A percentile compares a stretch with the other conserved stretches of the same genome.
These are phyloP conservation scores for Stachybotrys elegans DNA, from an alignment of 2,329 filamentous ascomycete species.

Conservation along the genomic window DNA sequence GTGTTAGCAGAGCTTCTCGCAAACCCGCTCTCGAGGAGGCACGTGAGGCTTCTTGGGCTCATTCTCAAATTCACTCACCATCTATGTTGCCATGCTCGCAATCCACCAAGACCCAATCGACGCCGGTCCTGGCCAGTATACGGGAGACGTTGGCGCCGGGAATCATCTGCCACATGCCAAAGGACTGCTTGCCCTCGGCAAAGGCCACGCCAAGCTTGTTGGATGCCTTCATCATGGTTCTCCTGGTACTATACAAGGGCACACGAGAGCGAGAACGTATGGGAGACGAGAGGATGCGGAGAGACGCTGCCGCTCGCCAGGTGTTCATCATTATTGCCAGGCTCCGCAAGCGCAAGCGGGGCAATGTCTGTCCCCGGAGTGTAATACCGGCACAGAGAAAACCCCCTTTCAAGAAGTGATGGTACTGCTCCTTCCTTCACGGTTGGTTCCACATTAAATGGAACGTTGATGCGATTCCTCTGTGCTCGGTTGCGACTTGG, in stretches of 20 bases:
- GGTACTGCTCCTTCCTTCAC: no score
- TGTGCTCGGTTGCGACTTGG: no score
- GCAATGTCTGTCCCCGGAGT: no score
- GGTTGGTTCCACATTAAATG: no score
- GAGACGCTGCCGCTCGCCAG: neutral
- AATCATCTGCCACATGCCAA: constrained; percentile 61
- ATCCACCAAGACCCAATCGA: constrained; percentile 62
- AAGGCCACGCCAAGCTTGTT: constrained; percentile 48
- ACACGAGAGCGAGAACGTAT: neutral
- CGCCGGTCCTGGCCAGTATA: constrained; percentile 53
- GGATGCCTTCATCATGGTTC: constrained; percentile 33
- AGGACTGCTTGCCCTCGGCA: constrained; percentile 39
- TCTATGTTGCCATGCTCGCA: constrained; percentile 50
- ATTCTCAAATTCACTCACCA: constrained; percentile 22
- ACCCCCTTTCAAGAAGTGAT: no score
- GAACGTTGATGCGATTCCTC: no score
- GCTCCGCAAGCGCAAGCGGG: no score
- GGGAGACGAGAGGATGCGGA: neutral
- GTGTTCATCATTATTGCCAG: neutral
- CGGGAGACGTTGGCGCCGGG: constrained; percentile 56
- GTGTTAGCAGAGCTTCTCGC: no score
- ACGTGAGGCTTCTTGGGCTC: no score
- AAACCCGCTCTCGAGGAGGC: no score
- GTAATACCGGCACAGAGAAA: no score
- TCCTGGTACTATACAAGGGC: constrained; percentile 6